Percentiles rank a stretch among this genome's conserved stretches.
Evolutionary conservation across 176 grass and related monocot genomes (phyloP).

Genomic region (Cocos nucifera): DNA sequence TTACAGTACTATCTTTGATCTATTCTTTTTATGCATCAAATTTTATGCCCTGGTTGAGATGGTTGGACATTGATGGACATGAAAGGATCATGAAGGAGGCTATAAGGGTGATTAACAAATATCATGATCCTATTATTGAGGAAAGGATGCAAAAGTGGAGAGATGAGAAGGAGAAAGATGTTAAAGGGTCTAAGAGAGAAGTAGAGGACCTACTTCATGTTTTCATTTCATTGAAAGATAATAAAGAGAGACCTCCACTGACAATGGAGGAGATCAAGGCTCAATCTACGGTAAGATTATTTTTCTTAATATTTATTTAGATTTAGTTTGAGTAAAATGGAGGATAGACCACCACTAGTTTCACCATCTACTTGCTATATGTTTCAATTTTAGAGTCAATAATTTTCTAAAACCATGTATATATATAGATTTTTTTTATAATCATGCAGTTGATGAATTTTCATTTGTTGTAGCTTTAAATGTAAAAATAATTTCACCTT

Average conservation of each 20-base stretch:
- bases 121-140: constrained; percentile 30
- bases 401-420: too few relatives aligned
- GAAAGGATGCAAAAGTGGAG: constrained; percentile 23
- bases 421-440: too few relatives aligned
- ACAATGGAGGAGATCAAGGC: constrained; percentile 32
- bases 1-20: constrained; percentile 10
- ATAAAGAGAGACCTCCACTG: constrained; percentile 9
- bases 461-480: too few relatives aligned
- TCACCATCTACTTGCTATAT: too few relatives aligned
- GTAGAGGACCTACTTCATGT: constrained; percentile 34
- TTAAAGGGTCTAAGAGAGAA: background rate
- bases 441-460: too few relatives aligned
- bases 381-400: background rate
- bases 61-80: constrained; percentile 35
- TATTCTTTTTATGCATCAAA: constrained; percentile 35
- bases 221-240: constrained; percentile 19
- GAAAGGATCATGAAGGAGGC: constrained; percentile 17
- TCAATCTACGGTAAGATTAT: constrained; percentile 20
- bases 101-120: background rate
- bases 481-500: background rate
- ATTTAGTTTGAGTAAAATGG: too few relatives aligned
- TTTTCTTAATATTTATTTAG: too few relatives aligned
- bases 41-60: constrained; percentile 24
- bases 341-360: too few relatives aligned
- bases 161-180: background rate